Conservation (phyloP, 129 eudicot species). For the Apium graveolens region DNA sequence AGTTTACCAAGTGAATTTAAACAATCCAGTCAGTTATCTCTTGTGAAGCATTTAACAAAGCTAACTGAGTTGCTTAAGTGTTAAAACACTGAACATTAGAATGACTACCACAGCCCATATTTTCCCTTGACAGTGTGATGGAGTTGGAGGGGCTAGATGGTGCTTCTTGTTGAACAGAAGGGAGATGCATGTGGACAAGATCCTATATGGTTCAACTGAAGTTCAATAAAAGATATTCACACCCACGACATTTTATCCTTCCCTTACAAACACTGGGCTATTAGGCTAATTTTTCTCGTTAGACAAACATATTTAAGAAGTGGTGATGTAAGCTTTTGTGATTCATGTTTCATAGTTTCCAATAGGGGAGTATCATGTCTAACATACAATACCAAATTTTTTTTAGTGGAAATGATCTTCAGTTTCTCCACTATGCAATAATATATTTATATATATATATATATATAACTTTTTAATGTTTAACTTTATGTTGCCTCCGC, state of each 20-base stretch:
- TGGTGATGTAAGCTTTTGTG: background rate
- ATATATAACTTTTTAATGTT: background rate
- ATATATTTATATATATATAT: background rate
- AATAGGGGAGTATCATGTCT: background rate
- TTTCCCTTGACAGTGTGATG: no score
- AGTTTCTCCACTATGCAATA: background rate
- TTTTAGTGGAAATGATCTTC: background rate
- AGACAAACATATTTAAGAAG: background rate
- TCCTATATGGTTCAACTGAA: background rate
- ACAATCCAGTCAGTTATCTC: background rate
- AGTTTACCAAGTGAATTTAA: background rate
- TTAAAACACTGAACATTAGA: background rate
- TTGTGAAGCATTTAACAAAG: background rate
- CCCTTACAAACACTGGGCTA: background rate
- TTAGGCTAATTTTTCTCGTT: background rate
- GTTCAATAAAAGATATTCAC: background rate
- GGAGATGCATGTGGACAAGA: no score
- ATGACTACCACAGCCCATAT: background rate
- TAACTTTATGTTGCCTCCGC: background rate
- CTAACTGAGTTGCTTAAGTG: background rate
- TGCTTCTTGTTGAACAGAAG: no score
- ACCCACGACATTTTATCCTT: background rate
- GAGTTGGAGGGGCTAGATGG: no score
- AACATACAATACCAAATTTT: background rate
- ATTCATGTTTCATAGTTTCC: background rate